Base-by-base conservation (phyloP, 139 green algal species). In the Picochlorum sp. region DNA sequence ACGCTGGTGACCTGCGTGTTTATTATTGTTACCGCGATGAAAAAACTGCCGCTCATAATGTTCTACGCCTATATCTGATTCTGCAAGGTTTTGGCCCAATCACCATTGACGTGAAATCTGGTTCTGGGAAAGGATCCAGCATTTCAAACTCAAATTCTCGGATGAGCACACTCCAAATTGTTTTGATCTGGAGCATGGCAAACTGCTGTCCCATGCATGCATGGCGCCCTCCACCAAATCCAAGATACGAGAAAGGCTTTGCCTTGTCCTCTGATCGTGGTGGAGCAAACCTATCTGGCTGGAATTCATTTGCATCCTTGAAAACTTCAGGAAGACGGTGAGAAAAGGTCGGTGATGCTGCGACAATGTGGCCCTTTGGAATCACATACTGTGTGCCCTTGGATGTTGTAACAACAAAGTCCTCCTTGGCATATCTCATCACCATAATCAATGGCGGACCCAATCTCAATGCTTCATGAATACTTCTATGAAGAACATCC, bases 61-160 rank as follows among this genome's bases (percentile, higher is more conserved):
- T 83, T 20, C 85, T 76, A 21, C 92, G 80, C 9, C 59, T 92
- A 85, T 90, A 98, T 28, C 76, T 74, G n/a, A 98, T 82, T 24
- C 80, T 70, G 73, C 85, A 90, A 6, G 84, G 62, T 74, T 92
- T 95, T 57, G 93, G 91, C 6, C 89, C 92, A 32, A 97, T 85
- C 18, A 98, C 94, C 85, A 99, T 95, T 45, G 81, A 87, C 21
- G 92, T 79, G 69, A 90, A 97, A 81, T 99, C 85, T 7, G 90
- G 72, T 63, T 90, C 86, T 23, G 87, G 87, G 56, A 92, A 81
- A n/a, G 73, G 81, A 66, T 95, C 86, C 18, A 96, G 49, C 66
- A 97, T 67, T 82, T 98, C 86, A 58, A 99, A 87, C n/a, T 97
- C 90, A 77, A 97, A 99, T 66, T 97, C 92, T 41, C 94, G 76